Percentiles rank a stretch among this genome's conserved stretches.
These are phyloP conservation scores for Pseudogymnoascus sp. DNA, from an alignment of 2,329 filamentous ascomycete species.

Conservation along the genomic window DNA sequence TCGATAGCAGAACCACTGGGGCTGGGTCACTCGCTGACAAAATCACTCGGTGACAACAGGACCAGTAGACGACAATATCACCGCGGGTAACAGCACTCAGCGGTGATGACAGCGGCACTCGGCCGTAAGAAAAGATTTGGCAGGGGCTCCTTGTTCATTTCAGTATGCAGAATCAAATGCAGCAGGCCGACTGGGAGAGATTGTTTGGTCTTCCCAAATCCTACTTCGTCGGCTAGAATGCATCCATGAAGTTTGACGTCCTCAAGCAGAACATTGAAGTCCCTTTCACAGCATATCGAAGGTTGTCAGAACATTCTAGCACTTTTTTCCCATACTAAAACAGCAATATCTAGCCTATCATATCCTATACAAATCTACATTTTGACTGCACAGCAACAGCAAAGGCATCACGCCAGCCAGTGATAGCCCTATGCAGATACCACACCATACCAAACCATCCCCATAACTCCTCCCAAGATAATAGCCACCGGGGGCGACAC, in stretches of 20 bases:
- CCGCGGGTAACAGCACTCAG: not conserved
- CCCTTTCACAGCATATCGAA: not conserved
- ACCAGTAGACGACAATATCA: not conserved
- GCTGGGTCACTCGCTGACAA: not conserved
- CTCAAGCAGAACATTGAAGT: not conserved
- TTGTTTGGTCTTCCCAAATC: too few relatives aligned
- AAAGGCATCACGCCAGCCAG: not conserved
- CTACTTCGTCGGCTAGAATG: too few relatives aligned
- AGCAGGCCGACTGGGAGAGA: not conserved
- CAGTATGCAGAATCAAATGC: too few relatives aligned
- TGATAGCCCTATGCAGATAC: constrained; percentile 21
- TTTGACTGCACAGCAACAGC: not conserved
- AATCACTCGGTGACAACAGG: not conserved
- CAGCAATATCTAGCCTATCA: not conserved
- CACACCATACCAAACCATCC: constrained; percentile 40
- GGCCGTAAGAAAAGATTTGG: not conserved
- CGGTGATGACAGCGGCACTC: not conserved
- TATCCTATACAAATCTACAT: not conserved
- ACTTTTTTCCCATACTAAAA: not conserved
- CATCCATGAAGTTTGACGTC: too few relatives aligned
- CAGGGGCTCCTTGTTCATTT: too few relatives aligned
- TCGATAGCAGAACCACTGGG: not conserved
- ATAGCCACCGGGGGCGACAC: constrained; percentile 38
- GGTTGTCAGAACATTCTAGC: not conserved
- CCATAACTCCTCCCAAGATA: constrained; percentile 39